Evolutionary conservation across 495 filamentous ascomycete genomes (phyloP).

Genomic region (Immersiella caudata): DNA sequence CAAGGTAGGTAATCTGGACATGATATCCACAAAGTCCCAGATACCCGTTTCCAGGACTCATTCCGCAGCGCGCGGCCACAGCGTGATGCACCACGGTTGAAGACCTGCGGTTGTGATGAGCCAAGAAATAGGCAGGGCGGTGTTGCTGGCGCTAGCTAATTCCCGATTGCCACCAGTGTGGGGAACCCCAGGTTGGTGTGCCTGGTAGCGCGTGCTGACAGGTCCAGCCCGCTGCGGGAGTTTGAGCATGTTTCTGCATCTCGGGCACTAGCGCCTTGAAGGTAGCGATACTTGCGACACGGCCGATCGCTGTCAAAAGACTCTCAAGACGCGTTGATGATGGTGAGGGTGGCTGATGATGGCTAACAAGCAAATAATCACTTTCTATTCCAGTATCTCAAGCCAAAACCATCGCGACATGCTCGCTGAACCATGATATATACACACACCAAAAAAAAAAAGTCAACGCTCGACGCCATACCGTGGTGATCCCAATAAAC

Average conservation of each 20-base stretch:
- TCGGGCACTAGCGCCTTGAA: conserved; percentile 3
- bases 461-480: background rate
- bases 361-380: background rate
- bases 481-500: background rate
- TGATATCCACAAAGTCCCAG: background rate
- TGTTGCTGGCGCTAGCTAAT: background rate
- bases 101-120: background rate
- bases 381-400: conserved; percentile 4
- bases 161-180: background rate
- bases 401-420: conserved; percentile 5
- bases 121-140: background rate
- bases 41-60: background rate
- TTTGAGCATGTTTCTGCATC: conserved; percentile 39
- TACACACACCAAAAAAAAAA: background rate
- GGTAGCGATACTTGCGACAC: conserved; percentile 25
- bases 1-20: background rate
- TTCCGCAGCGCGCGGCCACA: background rate
- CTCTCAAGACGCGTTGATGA: background rate
- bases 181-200: background rate
- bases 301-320: conserved; percentile 12
- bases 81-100: background rate
- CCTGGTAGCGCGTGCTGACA: background rate
- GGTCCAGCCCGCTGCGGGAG: conserved; percentile 23
- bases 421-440: background rate
- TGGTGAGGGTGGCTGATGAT: background rate